A percentile compares a stretch with the other conserved stretches of the same genome.
These are phyloP conservation scores for Wickerhamiella pararugosa DNA, from an alignment of 1,139 yeast species.

Conservation along the genomic window DNA sequence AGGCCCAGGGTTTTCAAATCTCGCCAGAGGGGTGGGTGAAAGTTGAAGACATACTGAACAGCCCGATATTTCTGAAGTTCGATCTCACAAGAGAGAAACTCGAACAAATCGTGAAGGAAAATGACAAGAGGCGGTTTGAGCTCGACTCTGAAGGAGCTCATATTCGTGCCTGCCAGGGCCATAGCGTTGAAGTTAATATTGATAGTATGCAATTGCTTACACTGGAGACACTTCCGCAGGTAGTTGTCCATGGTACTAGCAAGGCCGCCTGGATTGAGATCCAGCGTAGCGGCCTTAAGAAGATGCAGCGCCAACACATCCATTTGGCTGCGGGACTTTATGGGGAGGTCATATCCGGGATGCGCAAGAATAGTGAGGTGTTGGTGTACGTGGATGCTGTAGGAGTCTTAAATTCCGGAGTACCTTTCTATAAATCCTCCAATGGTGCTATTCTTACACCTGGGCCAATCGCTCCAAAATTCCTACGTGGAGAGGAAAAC, in stretches of 20 bases:
- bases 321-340: constrained; percentile 49
- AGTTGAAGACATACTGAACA: constrained; percentile 37
- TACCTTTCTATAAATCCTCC: constrained; percentile 45
- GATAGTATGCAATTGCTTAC: constrained; percentile 27
- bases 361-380: constrained; percentile 45
- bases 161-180: constrained; percentile 91
- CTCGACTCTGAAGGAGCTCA: constrained; percentile 17
- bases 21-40: constrained; percentile 53
- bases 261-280: constrained; percentile 36
- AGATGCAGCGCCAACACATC: constrained; percentile 69
- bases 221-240: constrained; percentile 27
- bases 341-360: constrained; percentile 48
- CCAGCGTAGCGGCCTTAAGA: constrained; percentile 42
- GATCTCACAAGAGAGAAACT: constrained; percentile 39
- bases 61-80: constrained; percentile 45
- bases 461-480: constrained; percentile 25
- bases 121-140: constrained; percentile 57
- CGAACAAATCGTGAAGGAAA: constrained; percentile 41
- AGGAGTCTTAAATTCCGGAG: constrained; percentile 32
- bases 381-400: constrained; percentile 47
- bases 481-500: too few species aligned
- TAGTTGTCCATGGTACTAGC: constrained; percentile 71
- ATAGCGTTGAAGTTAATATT: constrained; percentile 45
- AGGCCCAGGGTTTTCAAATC: constrained; percentile 49
- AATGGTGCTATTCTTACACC: constrained; percentile 64